Evolutionary conservation across 352 stramenopile species (phyloP), one percentile per base, ranked within the genome.

Genomic region (Pythium folliculosum): DNA sequence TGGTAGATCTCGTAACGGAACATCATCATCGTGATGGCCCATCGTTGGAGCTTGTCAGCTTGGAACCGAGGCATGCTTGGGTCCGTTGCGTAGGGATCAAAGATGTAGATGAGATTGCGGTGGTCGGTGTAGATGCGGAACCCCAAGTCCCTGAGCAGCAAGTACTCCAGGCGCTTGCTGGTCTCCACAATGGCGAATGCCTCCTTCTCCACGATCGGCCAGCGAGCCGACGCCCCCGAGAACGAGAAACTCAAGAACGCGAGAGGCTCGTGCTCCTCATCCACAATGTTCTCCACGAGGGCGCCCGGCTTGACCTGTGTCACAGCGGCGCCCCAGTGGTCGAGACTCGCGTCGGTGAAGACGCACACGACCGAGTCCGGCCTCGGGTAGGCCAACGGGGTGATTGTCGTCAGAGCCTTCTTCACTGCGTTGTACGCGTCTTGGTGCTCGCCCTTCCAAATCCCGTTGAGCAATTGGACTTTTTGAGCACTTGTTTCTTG

Each of bases 81-180:
- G n/a, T n/a, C n/a, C n/a, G n/a, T n/a, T n/a, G n/a, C n/a, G n/a
- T n/a, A 58, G 45, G 71, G 71, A 43, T 71, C 67, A 43, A 77
- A 77, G 16, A 71, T 70, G 52, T 70, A 72, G 17, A 45, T 13
- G 9, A 77, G 52, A 27, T 77, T 77, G 3, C 61, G 53, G 23
- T 77, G 71, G 13, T 71, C 71, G 5, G 71, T 77, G 55, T 61
- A 77, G 16, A 71, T 2, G 1, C n/a, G 22, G 44, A 77, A 77
- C 25, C 61, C 67, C 43, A 19, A 1, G 27, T 43, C 43, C 2
- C 66, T 53, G 10, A 68, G 27, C 55, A 75, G 32, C 22, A 75
- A 25, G 44, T 77, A 77, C 3, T 68, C 60, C 6, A 75, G 52
- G 1, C 54, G 51, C 37, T 75, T 75, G 27, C 58, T 69, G 1